Base-by-base conservation (phyloP, 1,284 basidiomycete genomes). In the Afroboletus lepidellus region DNA sequence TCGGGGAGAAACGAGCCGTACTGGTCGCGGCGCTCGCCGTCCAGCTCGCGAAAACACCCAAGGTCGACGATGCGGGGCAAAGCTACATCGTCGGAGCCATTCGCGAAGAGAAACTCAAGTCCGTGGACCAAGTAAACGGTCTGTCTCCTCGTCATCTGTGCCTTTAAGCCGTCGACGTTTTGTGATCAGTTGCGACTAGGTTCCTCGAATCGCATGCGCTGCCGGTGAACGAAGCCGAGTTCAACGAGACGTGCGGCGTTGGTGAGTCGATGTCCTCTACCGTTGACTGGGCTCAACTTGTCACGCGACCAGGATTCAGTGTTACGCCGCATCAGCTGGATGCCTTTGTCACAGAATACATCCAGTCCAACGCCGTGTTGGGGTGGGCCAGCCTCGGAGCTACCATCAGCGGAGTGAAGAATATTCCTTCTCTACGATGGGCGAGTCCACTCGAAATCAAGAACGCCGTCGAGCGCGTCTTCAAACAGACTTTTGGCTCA, bases 381-480 rank as follows among this genome's bases (percentile, higher is more conserved):
- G 85, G 87, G 34, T 98, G 94, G 94, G 71, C 79, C 2, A 84
- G 79, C 62, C 77, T 95, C 25, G 85, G 90, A 33, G 74, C 82
- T 21, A 78, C 80, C 25, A 83, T 94, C 54, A 84, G 82, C n/a
- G 80, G 79, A 2, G 77, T 94, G 53, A 93, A 89, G 73, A 74
- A 70, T 48, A 75, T 78, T 0, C 79, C 87, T 15, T 81, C 84
- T 41, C 72, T 97, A 42, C 86, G 91, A 57, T 99, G 96, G 96
- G 95, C 92, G 5, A 90, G 79, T 64, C 84, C 92, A 0, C 78
- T 93, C 6, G 95, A 98, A 46, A 77, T 98, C 54, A 98, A 98
- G 76, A 87, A 83, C 39, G 80, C 90, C 0, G 87, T 93, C 3
- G 96, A 99, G 67, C 78, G 78, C 18, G 77, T 81, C 8, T 95